Evolutionary conservation across 495 filamentous ascomycete species (phyloP).

Genomic region (Penicillium pulvis): DNA sequence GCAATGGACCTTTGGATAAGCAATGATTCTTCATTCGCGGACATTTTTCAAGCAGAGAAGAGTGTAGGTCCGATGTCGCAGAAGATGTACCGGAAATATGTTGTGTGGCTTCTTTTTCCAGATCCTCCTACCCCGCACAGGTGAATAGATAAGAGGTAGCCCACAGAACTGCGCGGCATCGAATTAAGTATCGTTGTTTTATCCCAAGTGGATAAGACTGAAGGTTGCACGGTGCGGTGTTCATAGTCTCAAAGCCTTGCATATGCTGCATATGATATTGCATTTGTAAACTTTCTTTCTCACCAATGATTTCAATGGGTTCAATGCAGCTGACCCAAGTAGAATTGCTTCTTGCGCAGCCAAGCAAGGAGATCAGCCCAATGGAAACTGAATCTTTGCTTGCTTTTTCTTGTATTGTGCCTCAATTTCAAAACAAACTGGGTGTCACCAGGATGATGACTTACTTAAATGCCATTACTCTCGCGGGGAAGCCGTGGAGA

Average conservation of each 20-base stretch:
- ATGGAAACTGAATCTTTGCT: background rate
- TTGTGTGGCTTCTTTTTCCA: background rate
- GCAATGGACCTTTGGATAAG: background rate
- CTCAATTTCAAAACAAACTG: no score
- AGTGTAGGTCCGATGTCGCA: background rate
- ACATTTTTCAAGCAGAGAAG: background rate
- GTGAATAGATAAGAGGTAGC: no score
- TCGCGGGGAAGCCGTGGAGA: no score
- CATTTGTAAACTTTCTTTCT: background rate
- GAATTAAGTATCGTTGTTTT: no score
- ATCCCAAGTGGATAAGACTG: background rate
- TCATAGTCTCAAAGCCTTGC: background rate
- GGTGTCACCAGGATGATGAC: no score
- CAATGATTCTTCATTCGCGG: background rate
- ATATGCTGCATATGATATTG: background rate
- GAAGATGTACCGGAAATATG: background rate
- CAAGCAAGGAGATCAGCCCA: background rate
- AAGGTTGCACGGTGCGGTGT: background rate
- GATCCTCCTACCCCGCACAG: background rate
- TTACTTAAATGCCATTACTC: no score
- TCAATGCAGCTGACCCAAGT: background rate
- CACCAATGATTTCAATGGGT: background rate
- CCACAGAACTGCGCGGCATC: background rate
- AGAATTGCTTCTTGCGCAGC: background rate
- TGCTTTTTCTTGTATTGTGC: background rate